Percentiles rank a stretch among this genome's conserved stretches.
These are phyloP conservation scores for Curvularia lunata DNA, from an alignment of 2,329 filamentous ascomycete species.

Conservation along the genomic window DNA sequence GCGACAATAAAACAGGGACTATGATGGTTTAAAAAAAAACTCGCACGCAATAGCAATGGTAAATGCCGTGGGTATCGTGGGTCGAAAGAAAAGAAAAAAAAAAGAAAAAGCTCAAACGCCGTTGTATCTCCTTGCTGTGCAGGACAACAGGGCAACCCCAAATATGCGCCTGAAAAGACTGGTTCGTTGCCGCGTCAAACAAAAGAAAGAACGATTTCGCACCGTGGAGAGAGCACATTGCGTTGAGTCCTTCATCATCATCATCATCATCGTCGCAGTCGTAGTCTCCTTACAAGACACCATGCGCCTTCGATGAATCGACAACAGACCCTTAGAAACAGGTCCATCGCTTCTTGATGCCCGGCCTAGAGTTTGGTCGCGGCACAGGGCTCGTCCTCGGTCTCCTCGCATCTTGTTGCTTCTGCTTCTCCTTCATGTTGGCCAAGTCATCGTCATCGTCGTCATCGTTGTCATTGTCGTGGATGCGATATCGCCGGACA, in stretches of 20 bases:
- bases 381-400: conserved; percentile 21
- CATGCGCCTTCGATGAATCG: neutral
- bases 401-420: conserved; percentile 26
- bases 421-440: conserved; percentile 32
- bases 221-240: neutral
- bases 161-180: neutral
- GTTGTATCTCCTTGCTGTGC: neutral
- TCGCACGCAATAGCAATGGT: conserved; percentile 27
- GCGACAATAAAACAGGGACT: neutral
- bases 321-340: conserved; percentile 31
- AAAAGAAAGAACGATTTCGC: neutral
- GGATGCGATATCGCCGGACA: conserved; percentile 48
- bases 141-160: neutral
- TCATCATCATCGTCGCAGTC: neutral
- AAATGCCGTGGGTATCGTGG: conserved; percentile 42
- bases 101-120: neutral
- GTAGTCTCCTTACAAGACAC: neutral
- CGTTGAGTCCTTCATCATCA: neutral
- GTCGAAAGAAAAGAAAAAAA: neutral
- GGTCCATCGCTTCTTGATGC: conserved; percentile 32
- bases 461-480: conserved; percentile 23
- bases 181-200: neutral
- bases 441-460: conserved; percentile 12
- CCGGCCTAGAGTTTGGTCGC: conserved; percentile 9
- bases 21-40: conserved; percentile 7